These are phyloP conservation scores for Loxodes magnus DNA, from an alignment of 73 alveolate genomes.

Conservation along the genomic window DNA sequence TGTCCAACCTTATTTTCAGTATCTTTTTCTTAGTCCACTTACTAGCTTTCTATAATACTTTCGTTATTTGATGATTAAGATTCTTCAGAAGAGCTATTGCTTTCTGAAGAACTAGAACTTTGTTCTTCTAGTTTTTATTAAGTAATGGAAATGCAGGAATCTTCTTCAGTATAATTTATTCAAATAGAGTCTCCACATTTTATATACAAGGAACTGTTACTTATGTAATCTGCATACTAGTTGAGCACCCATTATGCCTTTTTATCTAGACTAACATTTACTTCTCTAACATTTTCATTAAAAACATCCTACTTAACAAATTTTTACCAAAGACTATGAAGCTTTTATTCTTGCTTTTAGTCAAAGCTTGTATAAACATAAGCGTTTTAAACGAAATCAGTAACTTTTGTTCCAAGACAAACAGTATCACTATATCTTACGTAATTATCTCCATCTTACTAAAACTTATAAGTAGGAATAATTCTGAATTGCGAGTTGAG, in stretches of 20 bases:
- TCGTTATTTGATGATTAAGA: too few relatives aligned
- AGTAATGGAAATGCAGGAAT: constrained; percentile 1
- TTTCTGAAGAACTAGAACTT: too few relatives aligned
- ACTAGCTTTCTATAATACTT: too few relatives aligned
- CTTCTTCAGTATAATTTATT: constrained; percentile 10
- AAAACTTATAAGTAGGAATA: constrained; percentile 30
- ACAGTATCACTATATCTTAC: not conserved
- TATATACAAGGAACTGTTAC: not conserved
- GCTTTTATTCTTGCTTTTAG: too few relatives aligned
- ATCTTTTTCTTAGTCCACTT: too few relatives aligned
- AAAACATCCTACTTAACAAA: too few relatives aligned
- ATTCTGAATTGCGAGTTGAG: constrained; percentile 32
- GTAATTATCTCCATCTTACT: constrained; percentile 25
- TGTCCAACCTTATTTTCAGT: too few relatives aligned
- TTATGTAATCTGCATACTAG: not conserved
- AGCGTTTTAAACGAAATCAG: not conserved
- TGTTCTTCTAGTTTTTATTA: not conserved
- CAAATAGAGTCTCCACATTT: constrained; percentile 8
- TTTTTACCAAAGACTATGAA: too few relatives aligned
- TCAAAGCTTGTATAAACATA: not conserved
- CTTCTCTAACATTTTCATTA: too few relatives aligned
- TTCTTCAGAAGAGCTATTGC: too few relatives aligned
- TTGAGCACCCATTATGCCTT: constrained; percentile 3
- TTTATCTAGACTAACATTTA: not conserved
- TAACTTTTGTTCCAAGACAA: not conserved